phyloP scores from a whole-genome alignment of 306 rosid species.

The Castanea sativa region DNA sequence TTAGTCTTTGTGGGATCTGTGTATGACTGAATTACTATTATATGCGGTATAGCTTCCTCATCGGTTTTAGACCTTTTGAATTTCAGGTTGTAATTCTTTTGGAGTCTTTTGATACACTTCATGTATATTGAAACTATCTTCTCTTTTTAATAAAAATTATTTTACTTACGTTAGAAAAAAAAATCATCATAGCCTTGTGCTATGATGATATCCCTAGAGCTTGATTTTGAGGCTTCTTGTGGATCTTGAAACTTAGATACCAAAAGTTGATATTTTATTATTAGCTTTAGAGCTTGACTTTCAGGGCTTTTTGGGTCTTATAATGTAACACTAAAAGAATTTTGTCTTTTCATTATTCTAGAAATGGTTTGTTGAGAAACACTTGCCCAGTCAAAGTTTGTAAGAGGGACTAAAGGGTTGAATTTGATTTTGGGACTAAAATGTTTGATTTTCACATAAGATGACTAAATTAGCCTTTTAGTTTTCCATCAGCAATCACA shows the following conservation, averaged over 20 bases:
- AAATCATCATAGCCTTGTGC: neutral
- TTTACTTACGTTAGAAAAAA: too few relatives aligned
- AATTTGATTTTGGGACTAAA: neutral
- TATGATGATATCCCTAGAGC: too few relatives aligned
- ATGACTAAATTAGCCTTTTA: neutral
- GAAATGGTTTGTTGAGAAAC: neutral
- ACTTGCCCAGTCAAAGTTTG: neutral
- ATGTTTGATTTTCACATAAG: constrained; percentile 1
- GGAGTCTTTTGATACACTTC: too few relatives aligned
- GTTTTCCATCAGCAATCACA: neutral
- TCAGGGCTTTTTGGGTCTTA: neutral
- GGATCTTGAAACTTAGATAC: neutral
- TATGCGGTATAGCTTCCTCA: too few relatives aligned
- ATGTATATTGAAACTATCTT: too few relatives aligned
- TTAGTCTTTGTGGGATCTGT: too few relatives aligned
- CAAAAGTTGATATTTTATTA: neutral
- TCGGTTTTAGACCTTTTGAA: too few relatives aligned
- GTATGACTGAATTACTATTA: too few relatives aligned
- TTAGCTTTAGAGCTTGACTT: constrained; percentile 5
- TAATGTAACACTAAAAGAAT: neutral
- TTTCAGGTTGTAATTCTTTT: too few relatives aligned
- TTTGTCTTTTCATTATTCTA: neutral
- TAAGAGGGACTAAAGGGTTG: neutral
- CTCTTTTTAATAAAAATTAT: too few relatives aligned
- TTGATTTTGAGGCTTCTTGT: neutral